Conservation (phyloP, 352 stramenopile genomes). For the Globisporangium barbulae region DNA sequence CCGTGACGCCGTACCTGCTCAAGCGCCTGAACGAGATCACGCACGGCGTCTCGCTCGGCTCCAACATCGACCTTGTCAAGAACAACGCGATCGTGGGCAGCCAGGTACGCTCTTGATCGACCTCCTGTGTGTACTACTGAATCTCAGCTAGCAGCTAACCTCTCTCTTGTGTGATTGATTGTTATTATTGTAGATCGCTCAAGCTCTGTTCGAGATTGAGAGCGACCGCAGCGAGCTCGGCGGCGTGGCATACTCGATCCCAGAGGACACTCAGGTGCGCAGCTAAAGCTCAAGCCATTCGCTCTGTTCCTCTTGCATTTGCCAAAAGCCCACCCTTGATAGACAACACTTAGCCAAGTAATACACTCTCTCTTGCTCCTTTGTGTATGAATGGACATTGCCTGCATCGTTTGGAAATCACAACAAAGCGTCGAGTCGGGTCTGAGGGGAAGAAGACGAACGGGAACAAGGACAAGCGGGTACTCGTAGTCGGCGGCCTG, state of each 20-base stretch:
- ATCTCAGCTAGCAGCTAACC: background rate
- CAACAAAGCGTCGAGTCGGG: conserved; percentile 6
- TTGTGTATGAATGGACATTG: background rate
- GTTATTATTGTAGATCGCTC: conserved; percentile 44
- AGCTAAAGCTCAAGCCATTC: conserved; percentile 11
- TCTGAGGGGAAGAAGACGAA: background rate
- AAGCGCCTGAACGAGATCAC: conserved; percentile 94
- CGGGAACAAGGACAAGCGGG: conserved; percentile 20
- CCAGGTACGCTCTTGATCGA: conserved; percentile 53
- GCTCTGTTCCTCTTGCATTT: background rate
- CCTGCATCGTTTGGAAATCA: conserved; percentile 12
- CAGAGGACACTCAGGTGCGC: conserved; percentile 40
- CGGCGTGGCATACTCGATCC: conserved; percentile 36
- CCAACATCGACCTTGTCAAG: conserved; percentile 97
- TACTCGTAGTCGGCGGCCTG: conserved; percentile 85
- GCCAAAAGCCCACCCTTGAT: background rate
- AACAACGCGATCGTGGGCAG: conserved; percentile 96
- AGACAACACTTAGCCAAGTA: background rate
- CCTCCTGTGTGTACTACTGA: background rate
- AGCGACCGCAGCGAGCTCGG: conserved; percentile 21
- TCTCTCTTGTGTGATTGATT: background rate
- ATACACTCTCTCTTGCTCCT: background rate
- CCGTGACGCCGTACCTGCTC: conserved; percentile 91
- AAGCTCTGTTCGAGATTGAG: conserved; percentile 62
- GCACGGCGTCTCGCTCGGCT: conserved; percentile 86